Base-by-base conservation (phyloP, 2,329 filamentous ascomycete species). In the Monosporascus sp. region DNA sequence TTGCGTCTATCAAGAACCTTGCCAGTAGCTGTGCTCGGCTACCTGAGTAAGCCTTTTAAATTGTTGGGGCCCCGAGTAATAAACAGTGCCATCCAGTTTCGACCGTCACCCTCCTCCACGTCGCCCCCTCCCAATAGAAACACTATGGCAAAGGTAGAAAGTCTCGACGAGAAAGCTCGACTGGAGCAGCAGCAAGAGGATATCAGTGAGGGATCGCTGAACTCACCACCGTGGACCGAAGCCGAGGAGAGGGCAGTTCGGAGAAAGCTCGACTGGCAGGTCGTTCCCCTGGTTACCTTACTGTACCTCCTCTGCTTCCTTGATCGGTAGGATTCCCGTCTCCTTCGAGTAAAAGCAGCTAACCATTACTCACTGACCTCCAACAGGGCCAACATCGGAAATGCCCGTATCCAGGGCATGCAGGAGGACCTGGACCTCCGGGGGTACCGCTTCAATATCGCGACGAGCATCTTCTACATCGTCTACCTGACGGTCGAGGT, bases 381-480 rank as follows among this genome's bases (percentile, higher is more conserved):
- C 53, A 61, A 27, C 46, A 69, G 66, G 45, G 60, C 67, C 59
- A 77, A 80, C 57, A 75, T 80, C 52, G 77, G 80, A 55, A 83
- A 83, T 65, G 80, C 80, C 2, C 73, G 77, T 44, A 82, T 83
- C 51, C 76, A 81, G 55, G 80, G 80, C 19, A 72, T 84, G 71
- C 66, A 59, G 1, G 61, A 66, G 14, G 80, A 83, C 31, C 67
- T 84, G 3, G 57, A 76, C 5, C 72, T 83, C 11, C 58, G 65
- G 20, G 74, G 76, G n/a, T 68, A 74, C 49, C 74, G 74, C 14
- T 83, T 82, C 72, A 84, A 83, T 63, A 80, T 78, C 72, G 76
- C 79, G 0, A 76, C 81, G 1, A 81, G 79, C 50, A 76, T 81
- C 54, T 82, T 84, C 70, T 83, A 82, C 67, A 77, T 84, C 55